Base-by-base conservation (phyloP, 495 filamentous ascomycete genomes). In the Cercophora sp. region DNA sequence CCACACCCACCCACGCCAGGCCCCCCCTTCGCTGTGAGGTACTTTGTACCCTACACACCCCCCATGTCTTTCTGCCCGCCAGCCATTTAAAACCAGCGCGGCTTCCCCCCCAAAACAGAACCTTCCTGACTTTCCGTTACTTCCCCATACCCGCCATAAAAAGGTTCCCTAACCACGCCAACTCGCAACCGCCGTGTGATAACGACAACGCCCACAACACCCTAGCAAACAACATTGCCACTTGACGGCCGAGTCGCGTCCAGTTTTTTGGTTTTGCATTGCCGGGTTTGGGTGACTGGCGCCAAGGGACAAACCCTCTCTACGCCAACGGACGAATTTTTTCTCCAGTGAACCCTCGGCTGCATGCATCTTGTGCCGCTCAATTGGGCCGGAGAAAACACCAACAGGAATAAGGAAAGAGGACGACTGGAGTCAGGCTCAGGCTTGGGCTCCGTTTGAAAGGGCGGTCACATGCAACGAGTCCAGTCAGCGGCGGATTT, bases 401-500 rank as follows among this genome's bases (percentile, higher is more conserved):
- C 6, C 18, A 48, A 18, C 35, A 16, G 32, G 31, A 57, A 29
- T 9, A 48, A 15, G 19, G 48, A 31, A 31, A 24, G 29, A 25
- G 16, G 34, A 37, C 22, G 26, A 22, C 43, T 31, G 45, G 55
- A 45, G 44, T 46, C 42, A 39, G 43, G 49, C n/a, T n/a, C 35
- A 34, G 23, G 35, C 23, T 22, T 25, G 15, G 36, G 35, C 48
- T 58, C 53, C 40, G 31, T 34, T 32, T 34, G 42, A 37, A 27
- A 56, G 63, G 62, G 58, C 61, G 62, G 71, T 83, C 84, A 83
- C 79, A 89, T 89, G 85, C 83, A 86, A 75, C 79, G 81, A 67
- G 72, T 82, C 74, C 78, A 76, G 60, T 85, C 84, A 49, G 80
- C 84, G 69, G 81, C 84, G 72, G 85, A 85, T 78, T 87, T 89